These are phyloP conservation scores for Lecanosticta acicola DNA, from an alignment of 2,329 filamentous ascomycete genomes.

Conservation along the genomic window DNA sequence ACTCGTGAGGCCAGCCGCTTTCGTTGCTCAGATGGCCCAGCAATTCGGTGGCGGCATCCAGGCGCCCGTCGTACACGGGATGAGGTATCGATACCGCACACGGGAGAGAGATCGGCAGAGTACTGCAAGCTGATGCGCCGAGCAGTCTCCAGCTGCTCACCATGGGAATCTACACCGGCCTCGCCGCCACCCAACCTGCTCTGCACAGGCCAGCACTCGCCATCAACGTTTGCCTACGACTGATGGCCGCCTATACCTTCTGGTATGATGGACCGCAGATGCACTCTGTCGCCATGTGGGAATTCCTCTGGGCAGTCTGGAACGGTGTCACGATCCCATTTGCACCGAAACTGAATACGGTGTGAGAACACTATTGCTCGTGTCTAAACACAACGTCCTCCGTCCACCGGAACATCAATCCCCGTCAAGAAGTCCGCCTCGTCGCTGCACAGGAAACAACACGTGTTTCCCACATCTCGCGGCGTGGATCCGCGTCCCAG, in stretches of 20 bases:
- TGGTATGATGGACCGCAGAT: conserved; percentile 1
- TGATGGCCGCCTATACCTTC: conserved; percentile 1
- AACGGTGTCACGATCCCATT: conserved; percentile 1
- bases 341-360: neutral
- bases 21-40: conserved; percentile 2
- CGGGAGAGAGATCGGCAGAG: neutral
- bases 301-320: conserved; percentile 2
- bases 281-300: conserved; percentile 2
- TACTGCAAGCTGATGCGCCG: neutral
- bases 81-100: too few species aligned
- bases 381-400: conserved; percentile 45
- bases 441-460: conserved; percentile 64
- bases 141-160: conserved; percentile 3
- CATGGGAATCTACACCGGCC: conserved; percentile 3
- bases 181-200: neutral
- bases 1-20: neutral
- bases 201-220: neutral
- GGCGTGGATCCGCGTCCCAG: conserved; percentile 53
- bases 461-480: conserved; percentile 64
- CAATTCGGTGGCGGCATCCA: neutral
- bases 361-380: too few species aligned
- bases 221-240: conserved; percentile 1
- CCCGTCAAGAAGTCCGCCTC: conserved; percentile 69
- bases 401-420: conserved; percentile 62
- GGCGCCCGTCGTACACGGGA: neutral